Conservation (phyloP, 2,329 filamentous ascomycete species). For the Exophiala sideris region DNA sequence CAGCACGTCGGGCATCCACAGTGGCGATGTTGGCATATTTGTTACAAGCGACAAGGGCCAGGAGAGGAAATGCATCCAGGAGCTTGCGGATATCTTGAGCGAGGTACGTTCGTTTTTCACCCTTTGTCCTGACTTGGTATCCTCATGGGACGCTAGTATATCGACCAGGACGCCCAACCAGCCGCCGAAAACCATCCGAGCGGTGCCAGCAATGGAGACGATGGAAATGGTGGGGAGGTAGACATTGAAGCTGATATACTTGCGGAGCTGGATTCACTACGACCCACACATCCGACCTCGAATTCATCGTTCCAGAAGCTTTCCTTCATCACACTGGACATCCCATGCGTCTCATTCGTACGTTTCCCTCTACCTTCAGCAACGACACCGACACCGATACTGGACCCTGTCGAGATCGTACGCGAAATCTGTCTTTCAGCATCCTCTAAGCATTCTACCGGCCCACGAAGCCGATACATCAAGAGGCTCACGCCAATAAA, state of each 20-base stretch:
- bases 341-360: slow-evolving; percentile 30
- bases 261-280: slow-evolving; percentile 57
- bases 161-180: slow-evolving; percentile 7
- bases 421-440: slow-evolving; percentile 58
- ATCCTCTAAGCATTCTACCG: slow-evolving; percentile 43
- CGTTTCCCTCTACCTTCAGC: slow-evolving; percentile 9
- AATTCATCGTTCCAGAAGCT: slow-evolving; percentile 28
- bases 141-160: slow-evolving; percentile 12
- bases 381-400: slow-evolving; percentile 47
- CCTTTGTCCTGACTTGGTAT: background rate
- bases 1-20: slow-evolving; percentile 35
- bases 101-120: slow-evolving; percentile 42
- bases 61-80: slow-evolving; percentile 58
- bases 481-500: slow-evolving; percentile 60
- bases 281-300: slow-evolving; percentile 47
- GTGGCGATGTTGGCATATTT: slow-evolving; percentile 60
- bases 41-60: slow-evolving; percentile 61
- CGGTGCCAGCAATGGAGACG: slow-evolving; percentile 33
- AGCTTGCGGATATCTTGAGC: slow-evolving; percentile 56
- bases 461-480: slow-evolving; percentile 56
- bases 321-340: slow-evolving; percentile 21
- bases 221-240: slow-evolving; percentile 39
- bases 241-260: slow-evolving; percentile 61
- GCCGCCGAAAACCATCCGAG: background rate
- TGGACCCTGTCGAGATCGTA: slow-evolving; percentile 59